Percentiles rank a stretch among this genome's conserved stretches.
Conservation (phyloP, 257 asterid species). For the Solanum sparsipilum region DNA sequence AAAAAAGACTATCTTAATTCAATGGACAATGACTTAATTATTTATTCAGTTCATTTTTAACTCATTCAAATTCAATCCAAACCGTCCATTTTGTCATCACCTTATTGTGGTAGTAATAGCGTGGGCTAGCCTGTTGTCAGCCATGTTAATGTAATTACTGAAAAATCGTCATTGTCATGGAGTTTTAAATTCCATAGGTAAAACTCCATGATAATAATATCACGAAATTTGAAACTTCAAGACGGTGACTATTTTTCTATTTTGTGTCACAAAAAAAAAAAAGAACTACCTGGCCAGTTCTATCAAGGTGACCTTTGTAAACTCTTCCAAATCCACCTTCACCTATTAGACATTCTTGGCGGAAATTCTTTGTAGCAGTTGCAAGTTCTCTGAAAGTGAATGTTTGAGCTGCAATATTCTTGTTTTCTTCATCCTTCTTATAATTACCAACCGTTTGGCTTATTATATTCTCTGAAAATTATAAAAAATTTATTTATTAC, state of each 20-base stretch:
- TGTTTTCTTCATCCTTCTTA: slow-evolving; percentile 20
- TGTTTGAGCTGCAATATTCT: slow-evolving; percentile 73
- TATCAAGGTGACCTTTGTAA: slow-evolving; percentile 62
- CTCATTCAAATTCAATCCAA: neutral
- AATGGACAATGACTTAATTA: neutral
- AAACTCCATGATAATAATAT: neutral
- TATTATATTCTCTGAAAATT: slow-evolving; percentile 2
- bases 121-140: neutral
- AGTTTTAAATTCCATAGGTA: neutral
- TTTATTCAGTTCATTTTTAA: neutral
- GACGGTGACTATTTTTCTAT: neutral
- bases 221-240: neutral
- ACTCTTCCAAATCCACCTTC: slow-evolving; percentile 97
- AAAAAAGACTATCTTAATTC: neutral
- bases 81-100: neutral
- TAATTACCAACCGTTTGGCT: neutral
- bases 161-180: neutral
- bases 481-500: neutral
- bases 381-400: slow-evolving; percentile 87
- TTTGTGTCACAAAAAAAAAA: neutral
- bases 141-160: neutral
- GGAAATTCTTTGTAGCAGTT: slow-evolving; percentile 78
- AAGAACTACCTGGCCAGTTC: slow-evolving; percentile 49
- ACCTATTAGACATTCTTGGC: slow-evolving; percentile 70
- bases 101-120: neutral